A percentile compares a stretch with the other conserved stretches of the same genome.
phyloP scores from a whole-genome alignment of 768 basidiomycete genomes.

The Rickenella mellea region DNA sequence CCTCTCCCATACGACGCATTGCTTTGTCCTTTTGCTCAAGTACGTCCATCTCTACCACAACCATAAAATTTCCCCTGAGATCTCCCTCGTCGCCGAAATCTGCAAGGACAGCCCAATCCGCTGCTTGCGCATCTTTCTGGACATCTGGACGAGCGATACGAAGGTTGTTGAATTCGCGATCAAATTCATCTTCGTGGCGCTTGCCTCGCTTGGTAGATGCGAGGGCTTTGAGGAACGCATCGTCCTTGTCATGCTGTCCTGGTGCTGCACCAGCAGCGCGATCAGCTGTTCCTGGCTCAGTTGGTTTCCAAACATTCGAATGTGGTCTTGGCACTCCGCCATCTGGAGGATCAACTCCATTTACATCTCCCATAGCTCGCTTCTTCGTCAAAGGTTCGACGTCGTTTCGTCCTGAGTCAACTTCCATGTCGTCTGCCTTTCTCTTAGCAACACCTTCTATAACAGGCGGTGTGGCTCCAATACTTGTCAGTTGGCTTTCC shows the following conservation, averaged over 20 bases:
- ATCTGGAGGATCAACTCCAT: conserved; percentile 13
- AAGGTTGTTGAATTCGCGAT: conserved; percentile 72
- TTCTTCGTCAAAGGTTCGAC: conserved; percentile 33
- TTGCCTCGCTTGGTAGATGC: conserved; percentile 65
- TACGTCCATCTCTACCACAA: conserved; percentile 58
- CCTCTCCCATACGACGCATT: conserved; percentile 6
- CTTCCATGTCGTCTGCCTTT: conserved; percentile 24
- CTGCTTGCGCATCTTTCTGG: conserved; percentile 33
- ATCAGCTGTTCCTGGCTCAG: background rate
- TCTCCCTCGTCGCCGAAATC: conserved; percentile 56
- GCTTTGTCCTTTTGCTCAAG: conserved; percentile 20
- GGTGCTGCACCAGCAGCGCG: conserved; percentile 24
- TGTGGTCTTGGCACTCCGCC: background rate
- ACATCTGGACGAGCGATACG: conserved; percentile 60
- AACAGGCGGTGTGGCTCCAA: conserved; percentile 8
- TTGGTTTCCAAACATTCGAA: background rate
- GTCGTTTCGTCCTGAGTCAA: conserved; percentile 29
- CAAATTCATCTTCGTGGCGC: conserved; percentile 59
- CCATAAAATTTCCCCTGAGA: conserved; percentile 73
- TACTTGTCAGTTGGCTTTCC: conserved; percentile 26
- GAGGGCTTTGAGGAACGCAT: conserved; percentile 59
- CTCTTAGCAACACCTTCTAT: conserved; percentile 26
- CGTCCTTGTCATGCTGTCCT: conserved; percentile 57
- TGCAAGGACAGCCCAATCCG: conserved; percentile 51
- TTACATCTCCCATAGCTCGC: conserved; percentile 31